Evolutionary conservation across 495 filamentous ascomycete genomes (phyloP), one percentile per base, ranked within the genome.

Genomic region (Apiosordaria backusii): DNA sequence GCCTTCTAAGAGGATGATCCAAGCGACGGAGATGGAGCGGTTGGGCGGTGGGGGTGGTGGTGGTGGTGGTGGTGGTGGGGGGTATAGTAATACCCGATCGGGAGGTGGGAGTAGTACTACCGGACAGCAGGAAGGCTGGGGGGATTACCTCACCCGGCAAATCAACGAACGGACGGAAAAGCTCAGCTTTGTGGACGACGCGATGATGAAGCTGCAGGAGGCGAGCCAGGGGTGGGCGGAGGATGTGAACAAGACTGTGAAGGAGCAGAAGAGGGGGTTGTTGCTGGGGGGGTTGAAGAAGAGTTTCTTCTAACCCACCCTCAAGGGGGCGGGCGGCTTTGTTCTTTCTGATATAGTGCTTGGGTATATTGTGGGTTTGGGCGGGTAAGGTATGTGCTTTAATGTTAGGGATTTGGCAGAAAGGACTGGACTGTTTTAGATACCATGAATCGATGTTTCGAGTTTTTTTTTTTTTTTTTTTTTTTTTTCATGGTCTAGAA

Each of bases 131-230:
- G 83, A 85, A 63, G 84, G 83, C 6, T 85, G 84, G 84, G 84
- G 84, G 4, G 80, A 84, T 25, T 86, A 86, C 69, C 89, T 97
- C 81, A 87, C 89, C 18, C 85, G 93, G 60, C 89, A 92, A 74
- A 76, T 98, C 29, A 90, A 93, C 69, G 94, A 99, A 74, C 82
- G 95, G 40, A 96, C 94, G 3, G 92, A 97, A 76, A 91, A 88
- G 68, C 78, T 99, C 60, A 89, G 86, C 58, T 80, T 96, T 24
- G 87, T 90, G 74, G 90, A 91, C 13, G 96, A 99, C 74, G 86
- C 82, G 15, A 90, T 97, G 88, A 88, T 93, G 64, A 85, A 85
- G 50, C 74, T 97, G 62, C 88, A 93, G 72, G 86, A 92, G 68
- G 88, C 87, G 57, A 95, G 89, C 71, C 84, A 86, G 64, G 89